A percentile compares a stretch with the other conserved stretches of the same genome.
Conservation (phyloP, 768 basidiomycete genomes). For the Mycena amicta region DNA sequence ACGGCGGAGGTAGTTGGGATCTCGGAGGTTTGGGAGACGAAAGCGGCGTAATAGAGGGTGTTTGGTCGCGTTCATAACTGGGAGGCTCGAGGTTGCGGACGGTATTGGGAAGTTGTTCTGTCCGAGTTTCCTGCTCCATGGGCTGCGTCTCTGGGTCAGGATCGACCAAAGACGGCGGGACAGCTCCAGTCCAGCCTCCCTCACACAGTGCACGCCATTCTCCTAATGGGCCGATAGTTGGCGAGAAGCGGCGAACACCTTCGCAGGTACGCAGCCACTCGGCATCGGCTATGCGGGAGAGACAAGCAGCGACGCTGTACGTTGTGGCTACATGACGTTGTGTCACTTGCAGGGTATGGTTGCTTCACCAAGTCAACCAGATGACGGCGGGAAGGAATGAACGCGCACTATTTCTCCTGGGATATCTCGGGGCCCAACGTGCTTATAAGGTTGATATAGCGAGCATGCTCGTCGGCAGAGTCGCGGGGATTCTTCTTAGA, state of each 20-base stretch:
- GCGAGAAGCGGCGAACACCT: slow-evolving; percentile 66
- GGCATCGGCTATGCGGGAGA: slow-evolving; percentile 74
- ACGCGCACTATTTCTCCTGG: slow-evolving; percentile 74
- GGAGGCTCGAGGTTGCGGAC: slow-evolving; percentile 17
- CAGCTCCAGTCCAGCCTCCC: slow-evolving; percentile 64
- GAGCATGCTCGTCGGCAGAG: slow-evolving; percentile 71
- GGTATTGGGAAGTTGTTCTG: neutral
- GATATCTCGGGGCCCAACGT: slow-evolving; percentile 76
- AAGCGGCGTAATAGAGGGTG: slow-evolving; percentile 11
- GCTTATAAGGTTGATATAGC: slow-evolving; percentile 75
- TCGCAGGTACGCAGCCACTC: slow-evolving; percentile 79
- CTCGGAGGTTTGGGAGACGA: slow-evolving; percentile 17
- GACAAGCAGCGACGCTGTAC: slow-evolving; percentile 61
- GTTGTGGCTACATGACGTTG: slow-evolving; percentile 62
- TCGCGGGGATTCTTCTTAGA: slow-evolving; percentile 72
- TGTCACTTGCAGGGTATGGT: slow-evolving; percentile 64
- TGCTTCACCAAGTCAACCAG: slow-evolving; percentile 43
- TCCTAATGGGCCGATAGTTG: slow-evolving; percentile 68
- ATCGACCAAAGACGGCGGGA: slow-evolving; percentile 48
- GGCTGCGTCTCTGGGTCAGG: slow-evolving; percentile 20
- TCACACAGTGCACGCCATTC: slow-evolving; percentile 78
- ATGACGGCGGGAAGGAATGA: neutral
- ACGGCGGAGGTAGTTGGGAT: slow-evolving; percentile 22
- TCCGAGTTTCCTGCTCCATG: slow-evolving; percentile 7
- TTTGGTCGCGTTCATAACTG: slow-evolving; percentile 13